Base-by-base conservation (phyloP, 164 flowering plant species). In the Cinnamomum micranthum region DNA sequence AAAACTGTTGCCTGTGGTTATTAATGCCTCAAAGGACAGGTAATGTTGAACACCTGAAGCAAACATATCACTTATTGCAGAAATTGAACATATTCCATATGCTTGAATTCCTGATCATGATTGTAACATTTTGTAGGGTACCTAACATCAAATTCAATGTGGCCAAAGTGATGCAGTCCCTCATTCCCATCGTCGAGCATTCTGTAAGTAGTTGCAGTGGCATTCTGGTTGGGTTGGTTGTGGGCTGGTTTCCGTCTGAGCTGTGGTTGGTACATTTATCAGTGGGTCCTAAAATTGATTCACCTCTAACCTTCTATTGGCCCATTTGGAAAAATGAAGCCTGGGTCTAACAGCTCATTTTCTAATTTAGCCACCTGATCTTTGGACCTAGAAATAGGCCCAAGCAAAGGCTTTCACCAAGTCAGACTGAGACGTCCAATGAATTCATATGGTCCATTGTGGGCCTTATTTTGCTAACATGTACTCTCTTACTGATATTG, bases 111-210 rank as follows among this genome's bases (percentile, higher is more conserved):
- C 28, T 73, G 19, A 25, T 68, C 68, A 24, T 65, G 12, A 60
- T 6, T 71, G 24, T 51, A 25, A 13, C 1, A 24, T 69, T 27
- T 81, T 47, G 19, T 87, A 92, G 98, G 85, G 95, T 93, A 50
- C 97, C 97, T 47, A 93, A 95, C 81, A 91, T 95, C 80, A 95
- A 91, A 84, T 93, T 95, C 80, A 93, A 93, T 80, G 99, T 91
- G 67, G 99, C 97, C 0, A 93, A 95, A 86, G 99, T 95, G 82
- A 80, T 95, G 84, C 95, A 92, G 83, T 89, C 99, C 24, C 89
- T 95, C 59, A 84, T 90, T 79, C 91, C 93, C 20, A 88, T 91
- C 52, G 93, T 95, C 23, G 97, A 91, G 73, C 95, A 88, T 20
- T 86, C 97, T 63, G 99, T 91, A 84, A 88, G 94, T 80, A 66